Evolutionary conservation across 228 moss, liverwort and hornwort species (phyloP), one percentile per base, ranked within the genome.

Genomic region (Sphagnum magellanicum): DNA sequence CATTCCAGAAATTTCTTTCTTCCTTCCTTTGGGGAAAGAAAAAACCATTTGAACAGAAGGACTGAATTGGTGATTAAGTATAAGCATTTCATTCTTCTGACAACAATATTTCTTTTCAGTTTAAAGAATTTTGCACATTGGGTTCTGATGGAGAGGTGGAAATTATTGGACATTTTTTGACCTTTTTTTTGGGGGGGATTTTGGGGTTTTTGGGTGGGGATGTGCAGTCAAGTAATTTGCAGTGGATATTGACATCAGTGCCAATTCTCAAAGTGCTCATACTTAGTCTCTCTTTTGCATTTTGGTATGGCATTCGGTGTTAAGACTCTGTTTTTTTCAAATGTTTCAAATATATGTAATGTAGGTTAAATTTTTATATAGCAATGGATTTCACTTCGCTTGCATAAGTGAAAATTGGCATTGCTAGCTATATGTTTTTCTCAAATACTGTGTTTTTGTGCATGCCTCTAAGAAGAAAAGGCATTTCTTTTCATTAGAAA

Each of bases 221-320:
- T 59, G 70, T 57, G 52, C 83, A 83, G 79, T 75, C 76, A 60
- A 79, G 74, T 76, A 83, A 79, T 15, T 70, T 83, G 74, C 83
- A 83, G 51, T 83, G 83, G 83, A 64, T 74, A 13, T 72, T 83
- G 15, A 76, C 83, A 60, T 65, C 73, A 32, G 76, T 83, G 49
- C 83, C 83, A 59, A 52, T 83, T 6, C 67, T 83, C 13, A 83
- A 83, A 68, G 59, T 73, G 32, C 74, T 83, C 17, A 71, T 83
- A 16, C 73, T 83, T 7, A 76, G 83, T 5, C 79, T 83, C 50
- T 83, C 83, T 61, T 83, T 76, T 51, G 71, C 67, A 16, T 83
- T 83, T 65, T 83, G 76, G 83, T 83, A 70, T 6, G 77, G 13
- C 50, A 16, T 50, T 59, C 2, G 55, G 55, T 55, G 55, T 12